Percentiles rank a stretch among this genome's conserved stretches.
These are phyloP conservation scores for Triangularia verruculosa DNA, from an alignment of 2,329 filamentous ascomycete genomes.

Conservation along the genomic window DNA sequence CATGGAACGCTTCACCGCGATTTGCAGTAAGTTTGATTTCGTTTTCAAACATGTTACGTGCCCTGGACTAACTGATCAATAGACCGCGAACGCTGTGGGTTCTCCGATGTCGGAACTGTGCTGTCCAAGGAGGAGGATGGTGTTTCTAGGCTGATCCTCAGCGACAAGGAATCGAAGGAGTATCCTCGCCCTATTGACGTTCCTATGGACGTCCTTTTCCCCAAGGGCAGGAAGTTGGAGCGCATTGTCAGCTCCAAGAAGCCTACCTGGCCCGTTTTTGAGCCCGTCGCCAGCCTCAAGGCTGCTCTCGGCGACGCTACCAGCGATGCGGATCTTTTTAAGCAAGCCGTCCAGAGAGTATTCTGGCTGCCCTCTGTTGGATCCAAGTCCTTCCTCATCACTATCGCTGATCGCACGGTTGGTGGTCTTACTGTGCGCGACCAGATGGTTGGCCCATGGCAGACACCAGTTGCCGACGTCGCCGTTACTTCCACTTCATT, in stretches of 20 bases:
- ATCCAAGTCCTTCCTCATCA: constrained; percentile 97
- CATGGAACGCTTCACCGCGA: constrained; percentile 71
- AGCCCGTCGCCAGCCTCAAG: constrained; percentile 63
- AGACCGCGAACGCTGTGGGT: constrained; percentile 84
- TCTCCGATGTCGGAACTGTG: constrained; percentile 84
- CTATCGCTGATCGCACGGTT: constrained; percentile 89
- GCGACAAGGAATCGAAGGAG: constrained; percentile 72
- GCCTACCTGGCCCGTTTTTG: constrained; percentile 66
- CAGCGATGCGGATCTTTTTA: constrained; percentile 51
- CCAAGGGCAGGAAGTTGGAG: constrained; percentile 79
- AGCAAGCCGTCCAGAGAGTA: constrained; percentile 73
- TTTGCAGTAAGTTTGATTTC: constrained; percentile 48
- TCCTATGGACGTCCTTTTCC: constrained; percentile 84
- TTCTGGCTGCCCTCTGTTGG: constrained; percentile 84
- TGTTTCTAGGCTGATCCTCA: constrained; percentile 71
- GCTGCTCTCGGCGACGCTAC: constrained; percentile 57
- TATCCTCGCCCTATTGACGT: constrained; percentile 81
- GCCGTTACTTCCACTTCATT: constrained; percentile 87
- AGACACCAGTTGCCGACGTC: constrained; percentile 89
- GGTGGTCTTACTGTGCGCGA: constrained; percentile 85
- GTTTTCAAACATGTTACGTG: neutral
- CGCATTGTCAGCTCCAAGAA: constrained; percentile 69
- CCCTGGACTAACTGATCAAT: constrained; percentile 30
- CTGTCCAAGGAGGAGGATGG: constrained; percentile 59
- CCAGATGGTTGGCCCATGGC: constrained; percentile 96